Evolutionary conservation across 257 asterid genomes (phyloP).

Genomic region (Solanum sparsipilum): DNA sequence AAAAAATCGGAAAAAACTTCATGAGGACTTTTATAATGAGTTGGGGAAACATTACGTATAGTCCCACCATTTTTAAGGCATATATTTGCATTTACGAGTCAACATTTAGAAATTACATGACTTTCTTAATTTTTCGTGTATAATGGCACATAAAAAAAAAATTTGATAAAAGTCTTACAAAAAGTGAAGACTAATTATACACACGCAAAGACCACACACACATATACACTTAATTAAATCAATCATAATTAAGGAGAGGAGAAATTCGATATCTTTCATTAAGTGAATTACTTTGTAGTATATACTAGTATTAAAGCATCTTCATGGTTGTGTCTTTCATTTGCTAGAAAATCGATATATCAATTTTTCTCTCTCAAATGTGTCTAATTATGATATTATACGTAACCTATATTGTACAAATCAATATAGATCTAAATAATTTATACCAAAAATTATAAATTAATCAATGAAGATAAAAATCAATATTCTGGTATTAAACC

Average conservation of each 20-base stretch:
- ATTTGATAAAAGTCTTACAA: neutral
- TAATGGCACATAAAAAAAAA: neutral
- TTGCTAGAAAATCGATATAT: neutral
- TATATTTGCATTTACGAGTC: neutral
- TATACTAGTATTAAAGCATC: neutral
- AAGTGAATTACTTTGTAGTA: neutral
- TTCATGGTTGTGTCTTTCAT: neutral
- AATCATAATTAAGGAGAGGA: neutral
- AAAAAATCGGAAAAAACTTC: accelerated
- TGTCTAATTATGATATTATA: neutral
- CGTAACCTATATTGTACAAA: too few species aligned
- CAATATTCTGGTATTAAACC: too few species aligned
- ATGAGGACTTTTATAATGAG: neutral
- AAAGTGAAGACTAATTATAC: neutral
- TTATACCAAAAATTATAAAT: too few species aligned
- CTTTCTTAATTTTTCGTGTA: neutral
- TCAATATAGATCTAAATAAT: too few species aligned
- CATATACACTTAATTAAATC: too few species aligned
- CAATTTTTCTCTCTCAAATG: neutral
- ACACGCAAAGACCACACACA: too few species aligned
- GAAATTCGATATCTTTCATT: neutral
- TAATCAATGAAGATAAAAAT: too few species aligned
- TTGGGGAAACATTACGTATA: neutral
- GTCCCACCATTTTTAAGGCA: too few species aligned
- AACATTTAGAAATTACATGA: too few species aligned